These are phyloP conservation scores for Entoloma clypeatum DNA, from an alignment of 1,284 basidiomycete genomes.

Conservation along the genomic window DNA sequence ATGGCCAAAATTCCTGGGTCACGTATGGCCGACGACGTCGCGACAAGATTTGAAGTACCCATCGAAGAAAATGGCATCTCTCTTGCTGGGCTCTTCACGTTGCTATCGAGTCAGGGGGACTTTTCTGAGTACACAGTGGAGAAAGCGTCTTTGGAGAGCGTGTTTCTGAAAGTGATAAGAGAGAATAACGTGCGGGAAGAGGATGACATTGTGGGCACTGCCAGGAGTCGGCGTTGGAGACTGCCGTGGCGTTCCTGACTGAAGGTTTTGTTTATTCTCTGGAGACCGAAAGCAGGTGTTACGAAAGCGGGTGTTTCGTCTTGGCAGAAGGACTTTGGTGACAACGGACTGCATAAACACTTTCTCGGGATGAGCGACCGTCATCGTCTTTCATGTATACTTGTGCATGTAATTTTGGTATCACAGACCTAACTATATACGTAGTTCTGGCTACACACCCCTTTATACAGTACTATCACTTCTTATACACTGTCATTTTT, in stretches of 20 bases:
- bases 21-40: conserved; percentile 71
- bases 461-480: too few relatives aligned
- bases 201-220: conserved; percentile 28
- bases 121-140: conserved; percentile 43
- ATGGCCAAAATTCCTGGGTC: conserved; percentile 64
- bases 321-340: too few relatives aligned
- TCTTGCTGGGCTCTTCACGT: conserved; percentile 55
- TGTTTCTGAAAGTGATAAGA: conserved; percentile 70
- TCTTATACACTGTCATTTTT: too few relatives aligned
- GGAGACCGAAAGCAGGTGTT: too few relatives aligned
- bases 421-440: too few relatives aligned
- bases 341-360: too few relatives aligned
- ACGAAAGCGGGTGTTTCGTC: too few relatives aligned
- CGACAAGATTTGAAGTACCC: conserved; percentile 75
- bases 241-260: conserved; percentile 1
- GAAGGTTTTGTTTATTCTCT: too few relatives aligned
- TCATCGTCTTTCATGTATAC: too few relatives aligned
- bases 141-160: conserved; percentile 62
- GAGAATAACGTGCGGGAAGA: conserved; percentile 60
- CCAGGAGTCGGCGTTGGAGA: conserved; percentile 23
- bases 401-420: too few relatives aligned
- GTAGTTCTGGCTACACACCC: too few relatives aligned
- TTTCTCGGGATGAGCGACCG: too few relatives aligned
- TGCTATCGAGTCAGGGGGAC: conserved; percentile 46
- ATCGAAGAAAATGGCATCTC: conserved; percentile 41